Conservation (phyloP, 345 rosid genomes). For the Eucalyptus guilfoylei region DNA sequence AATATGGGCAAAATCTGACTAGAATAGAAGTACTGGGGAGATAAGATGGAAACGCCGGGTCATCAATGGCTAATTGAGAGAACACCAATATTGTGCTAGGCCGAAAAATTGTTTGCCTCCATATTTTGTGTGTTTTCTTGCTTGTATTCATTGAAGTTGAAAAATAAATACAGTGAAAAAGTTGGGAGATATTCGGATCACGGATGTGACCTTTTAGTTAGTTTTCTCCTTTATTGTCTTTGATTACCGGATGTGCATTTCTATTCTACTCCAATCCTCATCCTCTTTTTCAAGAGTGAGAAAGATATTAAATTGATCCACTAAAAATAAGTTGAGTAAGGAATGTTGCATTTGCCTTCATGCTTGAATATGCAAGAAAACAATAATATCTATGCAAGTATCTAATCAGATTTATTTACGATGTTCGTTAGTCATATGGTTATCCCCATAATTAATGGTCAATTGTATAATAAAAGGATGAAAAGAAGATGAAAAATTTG, state of each 20-base stretch:
- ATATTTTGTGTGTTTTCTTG: not conserved
- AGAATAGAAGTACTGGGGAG: slow-evolving; percentile 47
- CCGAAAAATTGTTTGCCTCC: not conserved
- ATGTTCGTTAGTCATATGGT: not conserved
- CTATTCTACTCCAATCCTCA: not conserved
- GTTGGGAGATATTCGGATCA: not conserved
- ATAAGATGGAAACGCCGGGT: slow-evolving; percentile 47
- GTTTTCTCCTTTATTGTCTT: not conserved
- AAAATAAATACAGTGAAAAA: not conserved
- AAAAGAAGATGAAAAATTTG: not conserved
- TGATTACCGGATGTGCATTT: not conserved
- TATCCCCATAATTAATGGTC: not conserved
- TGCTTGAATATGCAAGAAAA: not conserved
- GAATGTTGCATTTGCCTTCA: not conserved
- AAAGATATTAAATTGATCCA: too few species aligned
- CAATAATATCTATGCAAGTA: not conserved
- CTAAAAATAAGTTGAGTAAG: not conserved
- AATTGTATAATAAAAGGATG: too few species aligned
- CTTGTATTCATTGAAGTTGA: not conserved
- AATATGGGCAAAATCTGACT: not conserved
- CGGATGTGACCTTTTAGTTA: not conserved
- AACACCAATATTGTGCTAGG: not conserved
- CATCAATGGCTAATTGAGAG: slow-evolving; percentile 2
- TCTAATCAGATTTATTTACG: not conserved
- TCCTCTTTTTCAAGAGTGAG: not conserved